Evolutionary conservation across 140 eudicot species (phyloP), one percentile per base, ranked within the genome.

Genomic region (Oenanthe javanica): DNA sequence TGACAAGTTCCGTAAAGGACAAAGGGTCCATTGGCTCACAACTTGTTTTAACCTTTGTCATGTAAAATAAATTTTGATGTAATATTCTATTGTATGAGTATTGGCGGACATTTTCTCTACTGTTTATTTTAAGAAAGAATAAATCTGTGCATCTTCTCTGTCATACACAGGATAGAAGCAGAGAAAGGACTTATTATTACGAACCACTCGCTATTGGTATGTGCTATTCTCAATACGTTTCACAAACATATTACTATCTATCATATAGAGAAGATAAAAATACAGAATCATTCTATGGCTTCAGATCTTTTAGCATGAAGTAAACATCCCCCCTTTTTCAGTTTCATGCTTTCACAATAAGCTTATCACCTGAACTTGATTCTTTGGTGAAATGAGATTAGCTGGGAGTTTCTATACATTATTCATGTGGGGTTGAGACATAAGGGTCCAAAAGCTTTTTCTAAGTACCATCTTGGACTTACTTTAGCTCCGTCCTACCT

Each of bases 151-250:
- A 40, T 52, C 75, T 75, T 79, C 70, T 83, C 77, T 82, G 81
- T 84, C 82, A 47, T 83, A 73, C 83, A 70, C 92, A 95, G 99
- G 99, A 87, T 85, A 66, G 99, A 95, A 89, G 91, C 97, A 83
- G 99, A 95, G 87, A 95, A 95, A 82, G 99, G 99, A 66, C 80
- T 95, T 79, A 89, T 95, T 83, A 89, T 95, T 72, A 92, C 97
- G 55, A 89, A 91, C 77, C 99, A 92, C 86, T 95, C 99, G 40
- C 82, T 95, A 76, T 76, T 81, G 82, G 99, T 92, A 90, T 69
- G 89, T 80, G 77, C 59, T 27, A 11, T n/a, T 64, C 74, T 67
- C 46, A 67, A 36, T 63, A 63, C 0, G 15, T 63, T 63, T 12
- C 9, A 63, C 38, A 36, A 6, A 13, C 42, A 67, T 23, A n/a